phyloP scores from a whole-genome alignment of 2,329 filamentous ascomycete genomes.

The Fusarium sp. region DNA sequence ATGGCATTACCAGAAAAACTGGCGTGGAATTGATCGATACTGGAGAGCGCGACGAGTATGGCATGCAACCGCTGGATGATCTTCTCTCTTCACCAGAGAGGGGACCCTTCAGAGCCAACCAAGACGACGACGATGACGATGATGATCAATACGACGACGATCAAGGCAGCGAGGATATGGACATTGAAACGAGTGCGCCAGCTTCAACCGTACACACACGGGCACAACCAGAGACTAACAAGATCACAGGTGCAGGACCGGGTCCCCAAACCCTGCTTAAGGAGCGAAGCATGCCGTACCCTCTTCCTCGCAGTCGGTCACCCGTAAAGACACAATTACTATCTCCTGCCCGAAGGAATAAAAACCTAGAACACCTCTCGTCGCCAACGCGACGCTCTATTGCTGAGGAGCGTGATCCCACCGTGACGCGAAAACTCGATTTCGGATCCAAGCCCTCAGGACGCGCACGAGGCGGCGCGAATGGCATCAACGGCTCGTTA shows the following conservation, averaged over 20 bases:
- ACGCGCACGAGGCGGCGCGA: conserved; percentile 34
- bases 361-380: conserved; percentile 65
- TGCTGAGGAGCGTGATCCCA: conserved; percentile 49
- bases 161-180: conserved; percentile 62
- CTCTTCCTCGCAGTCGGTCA: conserved; percentile 64
- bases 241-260: conserved; percentile 60
- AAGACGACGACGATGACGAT: conserved; percentile 35
- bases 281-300: conserved; percentile 60
- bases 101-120: conserved; percentile 34
- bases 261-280: conserved; percentile 66
- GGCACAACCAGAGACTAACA: conserved; percentile 33
- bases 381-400: conserved; percentile 59
- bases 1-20: conserved; percentile 76
- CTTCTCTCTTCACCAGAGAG: conserved; percentile 91
- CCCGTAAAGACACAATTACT: conserved; percentile 72
- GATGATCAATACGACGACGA: conserved; percentile 39
- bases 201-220: background rate
- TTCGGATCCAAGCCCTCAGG: conserved; percentile 52
- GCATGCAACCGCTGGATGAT: conserved; percentile 87
- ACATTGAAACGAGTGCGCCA: conserved; percentile 61
- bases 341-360: conserved; percentile 72
- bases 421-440: conserved; percentile 67
- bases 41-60: conserved; percentile 88
- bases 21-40: conserved; percentile 84
- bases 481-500: conserved; percentile 46